Conservation (phyloP, 176 grass and related monocot genomes). For the Hsuehochloa calcarea region DNA sequence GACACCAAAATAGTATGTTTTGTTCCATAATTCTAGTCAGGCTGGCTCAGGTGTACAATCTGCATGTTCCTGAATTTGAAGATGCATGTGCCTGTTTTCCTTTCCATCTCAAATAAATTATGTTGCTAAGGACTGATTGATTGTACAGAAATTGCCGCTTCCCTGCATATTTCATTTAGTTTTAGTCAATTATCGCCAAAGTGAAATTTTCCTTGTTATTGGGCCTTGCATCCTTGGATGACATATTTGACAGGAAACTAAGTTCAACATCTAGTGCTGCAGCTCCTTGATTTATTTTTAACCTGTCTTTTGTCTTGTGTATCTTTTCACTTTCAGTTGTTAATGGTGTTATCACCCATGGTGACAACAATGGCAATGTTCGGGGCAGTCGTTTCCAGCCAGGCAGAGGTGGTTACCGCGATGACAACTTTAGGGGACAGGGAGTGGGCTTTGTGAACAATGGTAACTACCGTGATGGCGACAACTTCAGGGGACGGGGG, state of each 20-base stretch:
- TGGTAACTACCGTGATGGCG: conserved; percentile 33
- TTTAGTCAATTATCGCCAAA: not conserved
- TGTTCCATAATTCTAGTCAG: not conserved
- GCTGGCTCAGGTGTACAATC: not conserved
- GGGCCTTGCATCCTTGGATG: not conserved
- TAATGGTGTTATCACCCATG: conserved; percentile 50
- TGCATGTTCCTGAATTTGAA: not conserved
- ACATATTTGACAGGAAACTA: not conserved
- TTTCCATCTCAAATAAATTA: not conserved
- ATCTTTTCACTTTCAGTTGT: conserved; percentile 44
- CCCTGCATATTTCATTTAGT: not conserved
- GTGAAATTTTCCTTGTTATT: not conserved
- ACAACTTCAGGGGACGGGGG: conserved; percentile 45
- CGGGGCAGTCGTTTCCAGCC: conserved; percentile 34
- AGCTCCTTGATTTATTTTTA: not conserved
- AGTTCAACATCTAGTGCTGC: not conserved
- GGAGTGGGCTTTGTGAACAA: conserved; percentile 38
- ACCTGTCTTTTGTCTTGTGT: not conserved
- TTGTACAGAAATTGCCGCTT: not conserved
- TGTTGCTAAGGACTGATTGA: not conserved
- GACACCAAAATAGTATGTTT: not conserved
- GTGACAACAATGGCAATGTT: conserved; percentile 38
- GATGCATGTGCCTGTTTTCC: not conserved
- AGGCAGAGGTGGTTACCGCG: conserved; percentile 47
- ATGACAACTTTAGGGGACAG: conserved; percentile 43